phyloP scores from a whole-genome alignment of 208 protist genomes.

The Endotrypanum monterogeii region DNA sequence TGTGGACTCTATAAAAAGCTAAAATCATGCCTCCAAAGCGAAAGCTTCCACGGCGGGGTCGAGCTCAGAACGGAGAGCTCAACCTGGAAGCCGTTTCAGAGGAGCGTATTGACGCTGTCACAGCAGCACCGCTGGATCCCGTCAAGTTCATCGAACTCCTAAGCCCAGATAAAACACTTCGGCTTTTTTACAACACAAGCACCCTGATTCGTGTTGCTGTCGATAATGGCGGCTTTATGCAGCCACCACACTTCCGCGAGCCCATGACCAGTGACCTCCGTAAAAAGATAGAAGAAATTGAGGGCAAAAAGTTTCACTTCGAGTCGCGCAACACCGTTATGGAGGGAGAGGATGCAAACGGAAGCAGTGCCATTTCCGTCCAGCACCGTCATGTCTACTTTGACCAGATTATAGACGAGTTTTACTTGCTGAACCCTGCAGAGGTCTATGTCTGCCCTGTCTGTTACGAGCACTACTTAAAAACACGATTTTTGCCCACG shows the following conservation, averaged over 20 bases:
- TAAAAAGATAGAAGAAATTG: conserved; percentile 52
- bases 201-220: conserved; percentile 85
- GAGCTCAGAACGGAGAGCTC: conserved; percentile 28
- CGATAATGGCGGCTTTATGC: conserved; percentile 82
- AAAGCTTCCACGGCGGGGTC: conserved; percentile 39
- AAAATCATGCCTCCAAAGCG: conserved; percentile 36
- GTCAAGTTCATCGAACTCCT: conserved; percentile 70
- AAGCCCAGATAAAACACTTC: conserved; percentile 70
- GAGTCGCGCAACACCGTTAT: conserved; percentile 39
- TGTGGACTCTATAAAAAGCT: background rate
- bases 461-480: conserved; percentile 83
- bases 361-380: conserved; percentile 33
- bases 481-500: conserved; percentile 54
- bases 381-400: conserved; percentile 80
- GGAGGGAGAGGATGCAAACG: conserved; percentile 8
- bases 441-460: conserved; percentile 84
- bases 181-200: conserved; percentile 85
- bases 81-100: conserved; percentile 57
- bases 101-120: conserved; percentile 84
- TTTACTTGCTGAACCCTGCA: conserved; percentile 76
- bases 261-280: conserved; percentile 54
- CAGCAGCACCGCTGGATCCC: conserved; percentile 57
- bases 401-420: conserved; percentile 87
- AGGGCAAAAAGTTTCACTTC: conserved; percentile 75
- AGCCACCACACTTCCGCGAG: conserved; percentile 89